Evolutionary conservation across 148 eudicot genomes (phyloP), one percentile per base, ranked within the genome.

Genomic region (Vaccinium corymbosum): DNA sequence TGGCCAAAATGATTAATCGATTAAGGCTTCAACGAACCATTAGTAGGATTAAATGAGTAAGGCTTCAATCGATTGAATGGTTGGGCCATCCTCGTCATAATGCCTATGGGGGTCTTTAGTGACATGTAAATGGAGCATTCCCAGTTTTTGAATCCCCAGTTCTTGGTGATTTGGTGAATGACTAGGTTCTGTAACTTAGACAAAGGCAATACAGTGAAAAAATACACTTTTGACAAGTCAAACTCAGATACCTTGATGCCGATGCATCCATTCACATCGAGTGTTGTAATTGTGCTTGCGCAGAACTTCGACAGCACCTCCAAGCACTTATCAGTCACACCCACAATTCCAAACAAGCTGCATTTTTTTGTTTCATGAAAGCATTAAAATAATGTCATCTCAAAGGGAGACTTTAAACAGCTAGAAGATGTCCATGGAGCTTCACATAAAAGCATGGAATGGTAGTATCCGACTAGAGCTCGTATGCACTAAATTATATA

Each of bases 291-390:
- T 50, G 95, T 91, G 29, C 79, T 80, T 76, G 94, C 89, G 89
- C 97, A 94, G 87, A 87, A 91, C 71, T 76, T 84, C 50, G 98
- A 89, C 57, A 96, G 92, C 52, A 90, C 91, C 88, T 90, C 97
- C 80, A 96, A 81, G 90, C 97, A 91, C 84, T 89, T 87, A 87
- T 96, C 98, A 66, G 98, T 94, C 76, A 94, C 94, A 68, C 98
- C 98, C 78, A 92, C 85, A 81, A 96, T 93, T 71, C 98, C 98
- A 90, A 95, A 95, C 89, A 95, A 91, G 89, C 98, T 95, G 94
- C 88, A 95, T 8, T 73, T 70, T 53, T 79, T 50, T 56, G 2
- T 25, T 86, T 46, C 64, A 72, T 49, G 78, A 88, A 90, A 90
- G 91, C 81, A 90, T 68, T 25, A 85, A 85, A 85, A 81, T 42